Conservation (phyloP, 2,329 filamentous ascomycete species). For the Diplodia mutila region DNA sequence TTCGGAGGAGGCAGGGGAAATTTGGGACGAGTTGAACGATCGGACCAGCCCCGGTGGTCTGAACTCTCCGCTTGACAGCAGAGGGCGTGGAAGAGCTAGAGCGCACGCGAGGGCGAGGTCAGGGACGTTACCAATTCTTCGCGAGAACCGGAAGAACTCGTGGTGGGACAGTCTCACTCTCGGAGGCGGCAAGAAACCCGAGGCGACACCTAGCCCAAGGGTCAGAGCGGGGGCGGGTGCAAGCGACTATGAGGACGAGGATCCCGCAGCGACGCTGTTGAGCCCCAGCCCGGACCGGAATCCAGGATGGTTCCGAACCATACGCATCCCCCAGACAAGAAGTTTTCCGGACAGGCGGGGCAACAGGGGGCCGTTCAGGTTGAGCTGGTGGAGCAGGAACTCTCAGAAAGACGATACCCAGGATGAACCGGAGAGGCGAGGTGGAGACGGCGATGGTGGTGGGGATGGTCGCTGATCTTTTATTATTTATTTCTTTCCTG, state of each 20-base stretch:
- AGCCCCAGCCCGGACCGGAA: slow-evolving; percentile 21
- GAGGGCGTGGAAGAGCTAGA: slow-evolving; percentile 11
- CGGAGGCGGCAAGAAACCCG: background rate
- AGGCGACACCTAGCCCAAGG: background rate
- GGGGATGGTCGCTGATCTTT: background rate
- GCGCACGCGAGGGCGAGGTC: slow-evolving; percentile 11
- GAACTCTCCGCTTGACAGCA: slow-evolving; percentile 8
- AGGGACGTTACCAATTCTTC: background rate
- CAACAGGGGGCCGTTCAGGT: slow-evolving; percentile 20
- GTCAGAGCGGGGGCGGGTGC: slow-evolving; percentile 1
- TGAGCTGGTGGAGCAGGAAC: slow-evolving; percentile 22
- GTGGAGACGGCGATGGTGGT: background rate
- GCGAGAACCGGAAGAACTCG: slow-evolving; percentile 3
- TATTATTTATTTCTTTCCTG: background rate
- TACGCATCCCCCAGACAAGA: slow-evolving; percentile 1
- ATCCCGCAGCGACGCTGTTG: slow-evolving; percentile 10
- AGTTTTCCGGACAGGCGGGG: background rate
- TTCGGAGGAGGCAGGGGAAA: slow-evolving; percentile 73
- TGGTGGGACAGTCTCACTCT: slow-evolving; percentile 15
- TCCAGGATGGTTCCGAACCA: slow-evolving; percentile 11
- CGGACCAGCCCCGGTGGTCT: slow-evolving; percentile 41
- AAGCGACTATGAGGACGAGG: slow-evolving; percentile 19
- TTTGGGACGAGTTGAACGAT: slow-evolving; percentile 88
- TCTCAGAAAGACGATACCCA: slow-evolving; percentile 5
- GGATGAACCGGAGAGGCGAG: background rate